These are phyloP conservation scores for Scolecobasidium constrictum DNA, from an alignment of 2,329 filamentous ascomycete genomes.

Conservation along the genomic window DNA sequence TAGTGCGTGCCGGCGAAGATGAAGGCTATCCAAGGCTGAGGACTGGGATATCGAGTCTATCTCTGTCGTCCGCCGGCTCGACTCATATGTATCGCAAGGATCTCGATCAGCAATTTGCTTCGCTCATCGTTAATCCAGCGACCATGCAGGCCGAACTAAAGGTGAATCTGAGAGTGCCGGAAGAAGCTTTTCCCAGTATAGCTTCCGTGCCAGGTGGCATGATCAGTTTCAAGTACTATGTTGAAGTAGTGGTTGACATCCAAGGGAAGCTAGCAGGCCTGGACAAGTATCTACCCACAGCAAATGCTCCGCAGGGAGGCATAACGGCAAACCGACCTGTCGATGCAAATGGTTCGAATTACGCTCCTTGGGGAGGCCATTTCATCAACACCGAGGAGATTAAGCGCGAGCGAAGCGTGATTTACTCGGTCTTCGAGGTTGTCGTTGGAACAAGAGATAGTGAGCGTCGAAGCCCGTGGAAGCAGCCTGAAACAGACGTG, in stretches of 20 bases:
- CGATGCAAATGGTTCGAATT: conserved; percentile 31
- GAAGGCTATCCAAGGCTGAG: conserved; percentile 81
- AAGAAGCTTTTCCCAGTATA: conserved; percentile 88
- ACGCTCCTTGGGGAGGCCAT: conserved; percentile 49
- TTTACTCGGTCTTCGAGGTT: conserved; percentile 76
- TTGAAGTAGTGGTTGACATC: conserved; percentile 87
- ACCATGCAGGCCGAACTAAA: conserved; percentile 72
- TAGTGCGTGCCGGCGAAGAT: conserved; percentile 53
- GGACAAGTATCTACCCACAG: conserved; percentile 50
- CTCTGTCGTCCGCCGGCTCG: conserved; percentile 73
- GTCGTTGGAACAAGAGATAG: conserved; percentile 80
- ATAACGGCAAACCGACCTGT: conserved; percentile 27
- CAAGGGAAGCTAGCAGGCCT: conserved; percentile 76
- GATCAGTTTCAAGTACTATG: conserved; percentile 89
- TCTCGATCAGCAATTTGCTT: conserved; percentile 76
- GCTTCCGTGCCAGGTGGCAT: conserved; percentile 80
- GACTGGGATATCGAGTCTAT: conserved; percentile 76
- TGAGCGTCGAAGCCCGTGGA: conserved; percentile 33
- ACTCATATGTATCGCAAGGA: conserved; percentile 95
- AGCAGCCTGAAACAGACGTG: neutral
- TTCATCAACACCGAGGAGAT: conserved; percentile 83
- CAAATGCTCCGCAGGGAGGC: conserved; percentile 37
- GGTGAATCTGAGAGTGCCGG: conserved; percentile 74
- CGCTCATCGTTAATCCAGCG: conserved; percentile 74
- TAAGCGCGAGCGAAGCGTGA: conserved; percentile 82